Percentiles rank a stretch among this genome's conserved stretches.
phyloP scores from a whole-genome alignment of 2,329 filamentous ascomycete species.

The Paramyrothecium roridum region DNA sequence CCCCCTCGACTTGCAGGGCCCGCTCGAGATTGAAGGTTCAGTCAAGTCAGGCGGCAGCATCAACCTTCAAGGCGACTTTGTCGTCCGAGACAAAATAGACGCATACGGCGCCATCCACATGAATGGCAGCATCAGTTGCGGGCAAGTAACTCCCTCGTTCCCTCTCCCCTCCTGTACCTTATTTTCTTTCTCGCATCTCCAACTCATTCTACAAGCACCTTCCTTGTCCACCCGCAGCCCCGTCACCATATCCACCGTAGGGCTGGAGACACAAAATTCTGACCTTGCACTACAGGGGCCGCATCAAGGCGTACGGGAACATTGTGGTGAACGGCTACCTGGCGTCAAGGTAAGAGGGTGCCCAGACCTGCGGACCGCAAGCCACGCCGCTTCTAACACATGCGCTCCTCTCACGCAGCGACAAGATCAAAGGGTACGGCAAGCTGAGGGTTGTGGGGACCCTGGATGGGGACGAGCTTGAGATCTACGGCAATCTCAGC shows the following conservation, averaged over 20 bases:
- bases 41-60: conserved; percentile 44
- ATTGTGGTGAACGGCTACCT: conserved; percentile 37
- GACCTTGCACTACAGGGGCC: conserved; percentile 25
- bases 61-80: conserved; percentile 39
- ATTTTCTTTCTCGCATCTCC: background rate
- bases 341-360: conserved; percentile 28
- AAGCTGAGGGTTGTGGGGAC: conserved; percentile 41
- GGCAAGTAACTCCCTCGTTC: conserved; percentile 23
- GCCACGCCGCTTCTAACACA: conserved; percentile 7
- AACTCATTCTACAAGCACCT: background rate
- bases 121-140: conserved; percentile 38
- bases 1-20: conserved; percentile 36
- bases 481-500: conserved; percentile 44
- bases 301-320: conserved; percentile 44
- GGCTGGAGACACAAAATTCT: background rate
- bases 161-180: no score
- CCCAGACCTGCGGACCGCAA: conserved; percentile 1
- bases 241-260: background rate
- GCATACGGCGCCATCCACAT: conserved; percentile 42
- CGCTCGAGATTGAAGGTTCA: conserved; percentile 43
- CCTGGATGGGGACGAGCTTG: conserved; percentile 38
- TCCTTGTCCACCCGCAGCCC: background rate
- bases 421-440: conserved; percentile 44
- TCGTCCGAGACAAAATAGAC: conserved; percentile 40
- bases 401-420: conserved; percentile 18